Percentiles rank a stretch among this genome's conserved stretches.
Evolutionary conservation across 768 basidiomycete genomes (phyloP).

Genomic region (Mycena polygramma): DNA sequence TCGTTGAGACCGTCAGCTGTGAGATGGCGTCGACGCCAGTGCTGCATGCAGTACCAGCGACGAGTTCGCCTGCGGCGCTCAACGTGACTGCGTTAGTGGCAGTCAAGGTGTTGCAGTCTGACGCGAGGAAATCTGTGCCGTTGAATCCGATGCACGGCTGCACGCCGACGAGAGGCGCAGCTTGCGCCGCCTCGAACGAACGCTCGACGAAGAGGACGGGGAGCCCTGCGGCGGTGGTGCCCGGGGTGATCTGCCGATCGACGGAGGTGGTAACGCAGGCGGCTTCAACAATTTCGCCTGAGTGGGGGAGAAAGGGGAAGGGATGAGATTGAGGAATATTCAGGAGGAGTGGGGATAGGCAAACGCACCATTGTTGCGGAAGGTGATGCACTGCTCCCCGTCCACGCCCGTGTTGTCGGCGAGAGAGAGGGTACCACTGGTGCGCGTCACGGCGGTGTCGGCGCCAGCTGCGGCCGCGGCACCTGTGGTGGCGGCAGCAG

Average conservation of each 20-base stretch:
- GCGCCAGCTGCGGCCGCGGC: too few relatives aligned
- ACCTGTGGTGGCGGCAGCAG: too few relatives aligned
- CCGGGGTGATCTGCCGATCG: background rate
- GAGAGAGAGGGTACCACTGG: slow-evolving; percentile 12
- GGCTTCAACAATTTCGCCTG: slow-evolving; percentile 24
- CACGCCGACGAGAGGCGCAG: slow-evolving; percentile 10
- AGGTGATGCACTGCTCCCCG: slow-evolving; percentile 9
- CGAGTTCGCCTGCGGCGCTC: slow-evolving; percentile 12
- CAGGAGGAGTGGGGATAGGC: background rate
- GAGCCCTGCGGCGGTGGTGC: background rate
- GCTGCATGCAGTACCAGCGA: slow-evolving; percentile 17
- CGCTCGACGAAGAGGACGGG: slow-evolving; percentile 17
- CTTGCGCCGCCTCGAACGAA: slow-evolving; percentile 7
- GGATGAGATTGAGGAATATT: too few relatives aligned
- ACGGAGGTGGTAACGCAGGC: slow-evolving; percentile 19
- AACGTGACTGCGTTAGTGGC: background rate
- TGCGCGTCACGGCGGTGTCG: background rate
- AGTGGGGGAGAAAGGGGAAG: too few relatives aligned
- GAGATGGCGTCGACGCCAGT: slow-evolving; percentile 10
- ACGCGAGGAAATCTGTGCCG: slow-evolving; percentile 12
- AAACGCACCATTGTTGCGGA: slow-evolving; percentile 15
- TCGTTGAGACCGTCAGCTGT: slow-evolving; percentile 6
- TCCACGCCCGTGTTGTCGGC: slow-evolving; percentile 1
- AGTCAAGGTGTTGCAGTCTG: background rate
- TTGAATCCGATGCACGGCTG: slow-evolving; percentile 9